phyloP scores from a whole-genome alignment of 345 rosid genomes.

The Barbarea vulgaris region DNA sequence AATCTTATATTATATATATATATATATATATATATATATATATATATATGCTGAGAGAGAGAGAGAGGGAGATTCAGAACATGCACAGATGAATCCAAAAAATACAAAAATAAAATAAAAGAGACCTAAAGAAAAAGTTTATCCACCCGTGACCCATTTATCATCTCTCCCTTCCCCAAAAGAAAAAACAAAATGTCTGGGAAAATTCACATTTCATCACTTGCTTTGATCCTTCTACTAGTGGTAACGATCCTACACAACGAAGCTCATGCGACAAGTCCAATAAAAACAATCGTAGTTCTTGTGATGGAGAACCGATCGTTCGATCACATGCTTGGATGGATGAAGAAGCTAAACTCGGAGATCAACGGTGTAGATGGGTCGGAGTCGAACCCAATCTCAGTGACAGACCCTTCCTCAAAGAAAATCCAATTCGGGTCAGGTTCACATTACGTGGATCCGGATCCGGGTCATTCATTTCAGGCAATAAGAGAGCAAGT shows the following conservation, averaged over 20 bases:
- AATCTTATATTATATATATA: neutral
- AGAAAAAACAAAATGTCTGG: constrained; percentile 17
- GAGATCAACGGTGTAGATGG: constrained; percentile 86
- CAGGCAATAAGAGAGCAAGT: constrained; percentile 90
- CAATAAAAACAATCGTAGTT: constrained; percentile 73
- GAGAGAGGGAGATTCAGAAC: neutral
- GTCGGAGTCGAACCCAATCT: constrained; percentile 56
- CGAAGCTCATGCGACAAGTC: constrained; percentile 40
- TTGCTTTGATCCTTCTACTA: constrained; percentile 14
- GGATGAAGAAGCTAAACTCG: constrained; percentile 93
- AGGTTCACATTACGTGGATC: constrained; percentile 75
- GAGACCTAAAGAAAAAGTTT: neutral
- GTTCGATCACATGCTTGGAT: constrained; percentile 95
- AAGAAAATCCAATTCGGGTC: constrained; percentile 47
- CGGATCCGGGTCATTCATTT: constrained; percentile 96
- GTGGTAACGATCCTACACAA: constrained; percentile 15
- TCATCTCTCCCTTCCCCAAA: neutral
- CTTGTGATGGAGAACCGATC: constrained; percentile 95
- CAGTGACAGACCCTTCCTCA: constrained; percentile 57
- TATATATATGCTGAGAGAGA: neutral
- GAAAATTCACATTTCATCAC: constrained; percentile 16
- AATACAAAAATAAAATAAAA: neutral
- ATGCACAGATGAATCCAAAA: neutral
- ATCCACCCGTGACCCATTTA: neutral
- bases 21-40: no score